Evolutionary conservation across 2,329 filamentous ascomycete genomes (phyloP), one percentile per base, ranked within the genome.

Genomic region (Eurotiales sp.): DNA sequence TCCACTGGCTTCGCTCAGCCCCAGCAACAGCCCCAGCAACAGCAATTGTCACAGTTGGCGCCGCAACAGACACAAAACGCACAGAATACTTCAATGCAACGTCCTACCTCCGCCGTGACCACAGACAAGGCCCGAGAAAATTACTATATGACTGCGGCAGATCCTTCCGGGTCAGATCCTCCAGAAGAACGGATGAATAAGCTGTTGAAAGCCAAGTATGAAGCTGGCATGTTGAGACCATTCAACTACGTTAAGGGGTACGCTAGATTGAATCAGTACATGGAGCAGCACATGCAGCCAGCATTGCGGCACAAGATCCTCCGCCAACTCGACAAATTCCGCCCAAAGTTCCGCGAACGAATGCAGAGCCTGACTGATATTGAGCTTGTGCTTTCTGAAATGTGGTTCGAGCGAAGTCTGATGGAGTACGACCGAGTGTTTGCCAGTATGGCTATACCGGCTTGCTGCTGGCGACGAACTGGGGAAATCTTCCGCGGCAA

Each of bases 161-260:
- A 99, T 68, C 93, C 93, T 2, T 89, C 89, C 5, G 92, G 92
- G 47, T 83, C 90, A 59, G 83, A 86, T 61, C 87, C 87, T 19
- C 90, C 93, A 11, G 91, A 96, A 70, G 90, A 96, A 68, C 87
- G 93, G 54, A 96, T 99, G 88, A 87, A 92, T 64, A 90, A 93
- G 60, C 82, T 99, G 6, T 82, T 99, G 51, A 88, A 87, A 67
- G 93, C 93, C 56, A 99, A 99, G 71, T 95, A 96, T 71, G 91
- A 97, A 59, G 93, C 93, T 1, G 93, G 93, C 1, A 79, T 99
- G 63, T 77, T 99, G 53, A 93, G 91, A 65, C 93, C 93, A 1
- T 99, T 99, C 79, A 97, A 97, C 73, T 99, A 99, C 69, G 89
- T 97, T 61, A 95, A 95, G 64, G 93, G 93, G 11, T 99, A 99